Base-by-base conservation (phyloP, 352 stramenopile genomes). In the Phytophthora hybrid region DNA sequence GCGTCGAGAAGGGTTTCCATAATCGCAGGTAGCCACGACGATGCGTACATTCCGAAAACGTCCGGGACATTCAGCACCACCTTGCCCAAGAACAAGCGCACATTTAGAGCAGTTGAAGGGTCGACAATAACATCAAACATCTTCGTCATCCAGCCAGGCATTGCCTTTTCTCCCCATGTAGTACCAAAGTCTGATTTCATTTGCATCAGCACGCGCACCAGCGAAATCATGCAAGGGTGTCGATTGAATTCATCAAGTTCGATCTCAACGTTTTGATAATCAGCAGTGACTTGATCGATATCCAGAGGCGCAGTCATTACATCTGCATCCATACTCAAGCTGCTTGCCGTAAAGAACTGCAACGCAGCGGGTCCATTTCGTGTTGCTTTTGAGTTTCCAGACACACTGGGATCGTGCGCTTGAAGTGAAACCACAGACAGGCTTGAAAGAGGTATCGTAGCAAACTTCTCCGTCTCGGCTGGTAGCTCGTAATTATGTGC, bases 121-220 rank as follows among this genome's bases (percentile, higher is more conserved):
- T 88, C 73, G 4, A 74, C 37, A 1, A 90, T 73, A 11, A 93
- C 78, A 29, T 83, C 70, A 53, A 80, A 90, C 5, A 96, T 71
- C 62, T 89, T 93, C 18, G 87, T 83, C 87, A 96, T 96, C 90
- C 90, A 96, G 11, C 73, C 76, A 21, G 88, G 90, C 88, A 94
- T 93, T 2, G 41, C n/a, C 4, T 65, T 76, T 14, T 61, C 47
- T 3, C 69, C 63, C 90, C 90, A 96, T 13, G 63, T 79, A 13
- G 64, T 71, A 13, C 82, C 76, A 68, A 94, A 96, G 41, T 94
- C 84, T 7, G 59, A 59, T 63, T 95, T 89, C 83, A 96, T 94
- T 63, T 93, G 76, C 32, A 93, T 69, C n/a, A 96, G 71, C 11
- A 92, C 84, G 9, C 88, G 80, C 41, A 95, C 21, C 14, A 96